phyloP scores from a whole-genome alignment of 2,329 filamentous ascomycete species.

The Colletotrichum limetticola region DNA sequence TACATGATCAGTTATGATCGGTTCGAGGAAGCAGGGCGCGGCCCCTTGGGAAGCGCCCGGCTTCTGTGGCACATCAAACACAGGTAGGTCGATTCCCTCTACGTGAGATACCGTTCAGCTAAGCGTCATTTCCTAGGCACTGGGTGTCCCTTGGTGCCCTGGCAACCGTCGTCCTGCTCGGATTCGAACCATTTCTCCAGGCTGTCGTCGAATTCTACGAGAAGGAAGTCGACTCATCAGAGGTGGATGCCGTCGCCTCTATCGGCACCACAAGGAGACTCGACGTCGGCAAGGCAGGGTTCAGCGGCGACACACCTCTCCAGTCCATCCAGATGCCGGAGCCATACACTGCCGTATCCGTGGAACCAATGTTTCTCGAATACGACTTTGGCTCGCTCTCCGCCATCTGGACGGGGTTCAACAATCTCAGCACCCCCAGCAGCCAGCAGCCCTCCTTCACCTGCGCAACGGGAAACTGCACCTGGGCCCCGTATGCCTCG shows the following conservation, averaged over 20 bases:
- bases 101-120: background rate
- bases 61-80: background rate
- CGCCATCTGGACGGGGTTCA: background rate
- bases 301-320: background rate
- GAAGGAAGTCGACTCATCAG: background rate
- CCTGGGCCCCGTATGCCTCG: background rate
- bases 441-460: background rate
- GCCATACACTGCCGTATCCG: background rate
- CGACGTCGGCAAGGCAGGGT: background rate
- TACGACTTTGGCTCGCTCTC: background rate
- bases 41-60: background rate
- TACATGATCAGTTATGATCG: background rate
- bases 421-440: background rate
- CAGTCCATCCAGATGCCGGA: background rate
- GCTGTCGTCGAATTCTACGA: background rate
- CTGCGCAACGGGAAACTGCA: background rate
- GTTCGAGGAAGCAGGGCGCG: constrained; percentile 7
- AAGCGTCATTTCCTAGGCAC: background rate
- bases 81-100: background rate
- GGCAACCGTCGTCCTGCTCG: background rate
- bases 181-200: constrained; percentile 2
- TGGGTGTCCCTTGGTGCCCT: background rate
- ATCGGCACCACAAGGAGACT: background rate
- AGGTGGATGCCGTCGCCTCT: background rate
- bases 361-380: background rate